These are phyloP conservation scores for Myrica gale DNA, from an alignment of 306 rosid species.

Conservation along the genomic window DNA sequence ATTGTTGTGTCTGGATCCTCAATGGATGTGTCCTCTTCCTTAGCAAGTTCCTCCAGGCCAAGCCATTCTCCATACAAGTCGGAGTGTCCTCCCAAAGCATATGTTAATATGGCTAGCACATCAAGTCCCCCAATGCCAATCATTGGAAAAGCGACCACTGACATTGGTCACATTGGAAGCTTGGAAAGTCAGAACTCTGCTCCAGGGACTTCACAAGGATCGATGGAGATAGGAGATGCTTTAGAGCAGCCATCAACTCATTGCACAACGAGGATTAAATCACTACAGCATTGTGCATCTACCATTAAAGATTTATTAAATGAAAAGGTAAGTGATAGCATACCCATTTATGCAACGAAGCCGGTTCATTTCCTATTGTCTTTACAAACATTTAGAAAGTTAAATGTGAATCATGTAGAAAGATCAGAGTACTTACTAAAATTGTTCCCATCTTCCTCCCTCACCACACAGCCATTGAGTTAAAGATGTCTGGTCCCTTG, in stretches of 20 bases:
- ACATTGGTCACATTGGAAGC: constrained; percentile 64
- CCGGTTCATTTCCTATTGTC: constrained; percentile 7
- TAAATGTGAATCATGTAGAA: background rate
- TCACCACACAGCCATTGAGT: background rate
- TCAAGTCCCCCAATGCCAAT: constrained; percentile 84
- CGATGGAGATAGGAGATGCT: constrained; percentile 65
- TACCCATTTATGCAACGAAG: constrained; percentile 9
- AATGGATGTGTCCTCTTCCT: constrained; percentile 65
- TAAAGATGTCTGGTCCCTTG: constrained; percentile 4
- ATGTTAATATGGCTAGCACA: constrained; percentile 40
- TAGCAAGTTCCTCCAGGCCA: constrained; percentile 56
- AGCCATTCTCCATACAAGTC: constrained; percentile 53
- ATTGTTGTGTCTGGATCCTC: constrained; percentile 90
- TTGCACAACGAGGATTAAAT: constrained; percentile 74
- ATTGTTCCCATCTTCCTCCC: background rate
- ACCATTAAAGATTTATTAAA: constrained; percentile 71
- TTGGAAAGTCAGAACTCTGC: constrained; percentile 87
- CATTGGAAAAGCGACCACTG: constrained; percentile 47
- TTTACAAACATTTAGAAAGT: constrained; percentile 4
- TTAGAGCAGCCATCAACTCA: constrained; percentile 79
- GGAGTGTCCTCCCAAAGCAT: constrained; percentile 53
- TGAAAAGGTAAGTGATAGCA: constrained; percentile 58
- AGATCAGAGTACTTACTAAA: background rate
- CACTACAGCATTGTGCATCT: constrained; percentile 79
- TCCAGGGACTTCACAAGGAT: constrained; percentile 82